Evolutionary conservation across 768 basidiomycete species (phyloP).

Genomic region (Podaxis carcinomalis): DNA sequence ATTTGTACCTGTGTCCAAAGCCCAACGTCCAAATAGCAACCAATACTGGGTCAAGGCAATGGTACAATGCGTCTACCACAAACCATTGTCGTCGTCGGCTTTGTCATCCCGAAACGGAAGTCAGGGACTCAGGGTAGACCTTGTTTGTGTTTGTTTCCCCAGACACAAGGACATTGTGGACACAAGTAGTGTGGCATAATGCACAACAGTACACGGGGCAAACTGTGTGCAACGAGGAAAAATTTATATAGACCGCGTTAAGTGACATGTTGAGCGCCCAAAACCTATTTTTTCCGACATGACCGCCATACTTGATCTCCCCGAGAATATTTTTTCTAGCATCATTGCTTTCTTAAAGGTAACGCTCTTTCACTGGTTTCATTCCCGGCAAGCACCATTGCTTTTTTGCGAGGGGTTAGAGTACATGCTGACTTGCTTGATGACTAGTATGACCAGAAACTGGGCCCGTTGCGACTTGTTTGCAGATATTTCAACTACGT

Average conservation of each 20-base stretch:
- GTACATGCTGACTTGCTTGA: neutral
- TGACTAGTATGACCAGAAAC: neutral
- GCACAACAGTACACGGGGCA: neutral
- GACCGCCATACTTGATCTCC: constrained; percentile 5
- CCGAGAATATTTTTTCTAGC: neutral
- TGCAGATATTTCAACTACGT: neutral
- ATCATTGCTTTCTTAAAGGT: constrained; percentile 5
- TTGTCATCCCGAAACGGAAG: constrained; percentile 4
- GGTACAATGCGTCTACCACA: neutral
- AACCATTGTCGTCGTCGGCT: neutral
- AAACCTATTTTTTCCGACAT: neutral
- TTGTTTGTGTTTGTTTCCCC: neutral
- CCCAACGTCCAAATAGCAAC: neutral
- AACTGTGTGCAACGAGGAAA: neutral
- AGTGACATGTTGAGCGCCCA: neutral
- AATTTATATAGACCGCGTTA: neutral
- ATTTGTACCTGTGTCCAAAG: neutral
- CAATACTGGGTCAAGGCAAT: neutral
- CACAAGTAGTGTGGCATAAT: neutral
- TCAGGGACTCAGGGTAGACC: neutral
- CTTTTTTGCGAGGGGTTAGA: neutral
- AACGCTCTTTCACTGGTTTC: neutral
- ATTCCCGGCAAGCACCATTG: neutral
- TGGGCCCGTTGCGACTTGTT: neutral
- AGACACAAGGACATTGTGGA: constrained; percentile 1